These are phyloP conservation scores for Boletellus sp. DNA, from an alignment of 768 basidiomycete genomes.

Conservation along the genomic window DNA sequence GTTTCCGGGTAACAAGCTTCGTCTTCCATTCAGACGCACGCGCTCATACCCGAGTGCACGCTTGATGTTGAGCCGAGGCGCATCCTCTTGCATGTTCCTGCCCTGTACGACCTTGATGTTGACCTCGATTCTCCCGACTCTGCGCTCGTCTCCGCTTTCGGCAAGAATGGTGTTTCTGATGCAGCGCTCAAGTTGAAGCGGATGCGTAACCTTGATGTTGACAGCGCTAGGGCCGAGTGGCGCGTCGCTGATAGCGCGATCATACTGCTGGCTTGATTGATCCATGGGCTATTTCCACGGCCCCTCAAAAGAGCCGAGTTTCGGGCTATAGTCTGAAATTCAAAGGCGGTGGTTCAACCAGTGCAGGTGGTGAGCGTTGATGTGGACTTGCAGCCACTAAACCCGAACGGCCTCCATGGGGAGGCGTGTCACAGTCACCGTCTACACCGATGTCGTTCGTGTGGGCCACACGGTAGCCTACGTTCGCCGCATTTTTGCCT, in stretches of 20 bases:
- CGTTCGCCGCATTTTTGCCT: conserved; percentile 6
- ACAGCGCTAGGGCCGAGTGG: conserved; percentile 67
- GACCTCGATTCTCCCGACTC: conserved; percentile 55
- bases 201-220: conserved; percentile 56
- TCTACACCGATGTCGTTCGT: not conserved
- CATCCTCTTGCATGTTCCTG: conserved; percentile 49
- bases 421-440: conserved; percentile 3
- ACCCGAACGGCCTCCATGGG: not conserved
- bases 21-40: conserved; percentile 38
- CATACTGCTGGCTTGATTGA: conserved; percentile 40
- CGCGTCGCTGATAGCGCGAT: conserved; percentile 49
- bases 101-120: conserved; percentile 50
- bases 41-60: conserved; percentile 42
- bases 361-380: not conserved
- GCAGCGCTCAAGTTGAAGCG: conserved; percentile 51
- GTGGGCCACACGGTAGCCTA: not conserved
- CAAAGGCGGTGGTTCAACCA: conserved; percentile 3
- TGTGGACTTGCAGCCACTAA: not conserved
- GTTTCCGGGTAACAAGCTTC: conserved; percentile 6
- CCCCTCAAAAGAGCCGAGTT: not conserved
- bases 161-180: conserved; percentile 13
- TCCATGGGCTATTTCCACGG: conserved; percentile 1
- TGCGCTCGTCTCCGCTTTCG: conserved; percentile 38
- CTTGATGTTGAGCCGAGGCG: conserved; percentile 67
- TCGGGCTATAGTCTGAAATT: not conserved